Evolutionary conservation across 2,329 filamentous ascomycete genomes (phyloP).

Genomic region (Sporothrix protearum): DNA sequence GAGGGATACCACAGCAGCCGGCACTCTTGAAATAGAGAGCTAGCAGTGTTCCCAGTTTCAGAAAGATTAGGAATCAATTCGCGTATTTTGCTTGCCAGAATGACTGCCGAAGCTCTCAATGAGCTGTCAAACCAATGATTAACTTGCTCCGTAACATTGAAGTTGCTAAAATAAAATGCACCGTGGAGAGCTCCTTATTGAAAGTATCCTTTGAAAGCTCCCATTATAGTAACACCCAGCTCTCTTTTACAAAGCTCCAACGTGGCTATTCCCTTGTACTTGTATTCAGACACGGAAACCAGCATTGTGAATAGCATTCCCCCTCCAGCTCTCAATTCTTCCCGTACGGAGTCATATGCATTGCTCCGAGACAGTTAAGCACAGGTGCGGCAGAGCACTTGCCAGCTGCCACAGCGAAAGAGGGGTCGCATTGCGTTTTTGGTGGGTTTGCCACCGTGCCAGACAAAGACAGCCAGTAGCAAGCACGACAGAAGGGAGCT

Average conservation of each 20-base stretch:
- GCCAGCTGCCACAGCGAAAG: background rate
- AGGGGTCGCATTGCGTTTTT: conserved; percentile 2
- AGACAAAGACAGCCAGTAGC: background rate
- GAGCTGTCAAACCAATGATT: background rate
- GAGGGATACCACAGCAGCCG: too few relatives aligned
- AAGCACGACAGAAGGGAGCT: background rate
- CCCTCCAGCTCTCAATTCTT: background rate
- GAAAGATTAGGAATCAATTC: background rate
- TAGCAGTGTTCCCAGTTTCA: background rate
- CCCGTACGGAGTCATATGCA: background rate
- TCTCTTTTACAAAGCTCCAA: background rate
- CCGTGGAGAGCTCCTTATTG: background rate
- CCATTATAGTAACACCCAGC: too few relatives aligned
- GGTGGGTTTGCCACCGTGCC: conserved; percentile 2
- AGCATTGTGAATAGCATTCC: background rate
- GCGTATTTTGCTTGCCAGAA: background rate
- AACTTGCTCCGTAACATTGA: background rate
- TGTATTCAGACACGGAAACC: background rate
- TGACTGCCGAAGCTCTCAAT: background rate
- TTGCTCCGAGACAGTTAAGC: background rate
- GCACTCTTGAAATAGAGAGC: background rate
- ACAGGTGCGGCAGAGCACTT: background rate
- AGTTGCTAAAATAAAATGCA: too few relatives aligned
- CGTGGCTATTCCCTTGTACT: background rate
- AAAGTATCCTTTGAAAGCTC: background rate